Evolutionary conservation across 1,139 yeast species (phyloP).

Genomic region (Suhomyces kunorum): DNA sequence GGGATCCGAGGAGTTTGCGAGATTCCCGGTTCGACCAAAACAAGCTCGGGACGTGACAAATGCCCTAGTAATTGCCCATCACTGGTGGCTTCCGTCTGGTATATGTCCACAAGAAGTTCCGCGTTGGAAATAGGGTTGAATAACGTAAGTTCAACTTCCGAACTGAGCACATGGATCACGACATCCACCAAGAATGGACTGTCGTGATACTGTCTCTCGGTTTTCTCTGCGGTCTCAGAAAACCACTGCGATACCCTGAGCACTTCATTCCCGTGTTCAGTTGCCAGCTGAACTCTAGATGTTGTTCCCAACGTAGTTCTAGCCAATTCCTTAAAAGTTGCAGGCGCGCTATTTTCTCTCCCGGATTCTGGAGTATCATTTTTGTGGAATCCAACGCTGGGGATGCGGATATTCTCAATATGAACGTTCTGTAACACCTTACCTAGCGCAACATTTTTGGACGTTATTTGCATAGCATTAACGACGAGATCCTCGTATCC

Average conservation of each 20-base stretch:
- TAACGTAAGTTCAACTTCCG: slow-evolving; percentile 52
- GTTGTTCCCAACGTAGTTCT: not conserved
- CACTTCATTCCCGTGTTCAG: not conserved
- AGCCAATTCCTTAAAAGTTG: not conserved
- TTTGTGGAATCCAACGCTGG: slow-evolving; percentile 17
- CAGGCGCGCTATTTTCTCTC: not conserved
- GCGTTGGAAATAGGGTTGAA: slow-evolving; percentile 53
- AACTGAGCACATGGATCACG: slow-evolving; percentile 52
- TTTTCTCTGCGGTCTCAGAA: not conserved
- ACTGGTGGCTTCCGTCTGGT: slow-evolving; percentile 48
- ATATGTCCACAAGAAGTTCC: slow-evolving; percentile 39
- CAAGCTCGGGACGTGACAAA: slow-evolving; percentile 34
- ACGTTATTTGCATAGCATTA: slow-evolving; percentile 15
- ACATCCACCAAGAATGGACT: slow-evolving; percentile 43
- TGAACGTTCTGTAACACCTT: slow-evolving; percentile 21
- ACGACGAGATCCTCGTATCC: slow-evolving; percentile 20
- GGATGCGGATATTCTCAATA: slow-evolving; percentile 19
- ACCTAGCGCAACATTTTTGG: slow-evolving; percentile 18
- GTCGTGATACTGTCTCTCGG: slow-evolving; percentile 7
- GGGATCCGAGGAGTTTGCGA: slow-evolving; percentile 52
- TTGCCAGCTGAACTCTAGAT: no score
- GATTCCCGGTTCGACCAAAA: slow-evolving; percentile 51
- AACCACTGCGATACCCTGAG: not conserved
- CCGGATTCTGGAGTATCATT: not conserved
- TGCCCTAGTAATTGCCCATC: slow-evolving; percentile 50